These are phyloP conservation scores for Sugiyamaella boreocaroliniensis DNA, from an alignment of 805 yeast species.

Conservation along the genomic window DNA sequence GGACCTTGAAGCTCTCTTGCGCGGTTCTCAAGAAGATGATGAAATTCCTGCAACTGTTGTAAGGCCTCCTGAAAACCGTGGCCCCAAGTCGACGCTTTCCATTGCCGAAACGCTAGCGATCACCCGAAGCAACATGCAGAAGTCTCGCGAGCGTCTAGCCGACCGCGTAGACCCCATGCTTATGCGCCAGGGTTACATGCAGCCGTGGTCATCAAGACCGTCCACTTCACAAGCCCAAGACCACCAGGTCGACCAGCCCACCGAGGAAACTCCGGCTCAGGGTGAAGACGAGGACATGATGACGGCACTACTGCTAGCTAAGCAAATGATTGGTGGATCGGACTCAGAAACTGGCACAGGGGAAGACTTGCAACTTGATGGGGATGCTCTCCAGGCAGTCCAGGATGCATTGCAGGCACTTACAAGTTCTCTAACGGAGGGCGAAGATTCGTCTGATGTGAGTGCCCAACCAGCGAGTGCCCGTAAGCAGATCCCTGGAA, in stretches of 20 bases:
- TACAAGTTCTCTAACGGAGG: conserved; percentile 9
- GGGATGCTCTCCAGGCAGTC: conserved; percentile 23
- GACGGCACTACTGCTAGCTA: conserved; percentile 32
- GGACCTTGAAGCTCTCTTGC: not conserved
- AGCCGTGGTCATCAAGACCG: conserved; percentile 3
- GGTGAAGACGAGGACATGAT: conserved; percentile 23
- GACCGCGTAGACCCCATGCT: conserved; percentile 22
- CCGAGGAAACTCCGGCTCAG: not conserved
- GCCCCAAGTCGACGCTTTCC: conserved; percentile 29
- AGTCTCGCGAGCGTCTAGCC: conserved; percentile 6
- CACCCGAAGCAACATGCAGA: conserved; percentile 22
- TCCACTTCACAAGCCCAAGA: not conserved
- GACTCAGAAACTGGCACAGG: conserved; percentile 1
- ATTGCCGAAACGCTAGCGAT: conserved; percentile 57
- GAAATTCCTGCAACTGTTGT: not conserved
- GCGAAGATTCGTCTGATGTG: not conserved
- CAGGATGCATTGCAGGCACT: conserved; percentile 23
- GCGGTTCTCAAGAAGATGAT: not conserved
- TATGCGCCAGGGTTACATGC: conserved; percentile 10
- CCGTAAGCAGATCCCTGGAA: not conserved
- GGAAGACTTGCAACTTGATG: conserved; percentile 3
- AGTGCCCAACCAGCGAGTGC: not conserved
- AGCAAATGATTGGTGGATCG: conserved; percentile 25
- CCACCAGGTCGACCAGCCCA: not conserved
- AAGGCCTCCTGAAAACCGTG: not conserved